Conservation (phyloP, 768 basidiomycete genomes). For the Pleurotus djamor region DNA sequence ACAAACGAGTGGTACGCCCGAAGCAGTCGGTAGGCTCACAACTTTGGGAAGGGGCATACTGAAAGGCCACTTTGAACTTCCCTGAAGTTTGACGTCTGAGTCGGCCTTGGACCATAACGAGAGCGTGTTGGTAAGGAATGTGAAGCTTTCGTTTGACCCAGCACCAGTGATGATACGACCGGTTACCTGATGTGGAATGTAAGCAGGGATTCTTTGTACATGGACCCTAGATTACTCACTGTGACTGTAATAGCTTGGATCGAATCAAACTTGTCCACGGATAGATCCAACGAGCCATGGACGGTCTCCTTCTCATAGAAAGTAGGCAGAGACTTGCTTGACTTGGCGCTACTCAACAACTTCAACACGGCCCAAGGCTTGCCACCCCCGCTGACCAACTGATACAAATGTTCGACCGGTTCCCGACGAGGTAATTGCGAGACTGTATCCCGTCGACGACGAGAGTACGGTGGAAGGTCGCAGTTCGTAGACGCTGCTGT, state of each 20-base stretch:
- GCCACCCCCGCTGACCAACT: constrained; percentile 26
- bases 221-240: constrained; percentile 23
- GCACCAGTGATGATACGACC: constrained; percentile 52
- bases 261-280: constrained; percentile 49
- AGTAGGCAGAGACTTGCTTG: constrained; percentile 44
- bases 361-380: constrained; percentile 46
- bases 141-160: constrained; percentile 35
- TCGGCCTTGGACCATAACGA: constrained; percentile 49
- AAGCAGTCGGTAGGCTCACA: constrained; percentile 33
- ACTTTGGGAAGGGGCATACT: constrained; percentile 43
- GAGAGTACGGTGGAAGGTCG: constrained; percentile 17
- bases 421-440: constrained; percentile 7
- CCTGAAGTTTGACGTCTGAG: constrained; percentile 39
- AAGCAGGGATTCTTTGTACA: background rate
- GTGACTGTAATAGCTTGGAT: constrained; percentile 44
- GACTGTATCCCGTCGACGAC: constrained; percentile 3
- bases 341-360: constrained; percentile 38
- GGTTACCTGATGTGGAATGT: constrained; percentile 32
- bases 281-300: constrained; percentile 42
- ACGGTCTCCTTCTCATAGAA: constrained; percentile 56
- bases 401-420: constrained; percentile 17
- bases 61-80: constrained; percentile 45
- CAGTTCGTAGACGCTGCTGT: constrained; percentile 6
- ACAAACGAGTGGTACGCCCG: constrained; percentile 34
- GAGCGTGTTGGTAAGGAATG: constrained; percentile 40